phyloP scores from a whole-genome alignment of 2,329 filamentous ascomycete species.

The Colletotrichum trifolii region DNA sequence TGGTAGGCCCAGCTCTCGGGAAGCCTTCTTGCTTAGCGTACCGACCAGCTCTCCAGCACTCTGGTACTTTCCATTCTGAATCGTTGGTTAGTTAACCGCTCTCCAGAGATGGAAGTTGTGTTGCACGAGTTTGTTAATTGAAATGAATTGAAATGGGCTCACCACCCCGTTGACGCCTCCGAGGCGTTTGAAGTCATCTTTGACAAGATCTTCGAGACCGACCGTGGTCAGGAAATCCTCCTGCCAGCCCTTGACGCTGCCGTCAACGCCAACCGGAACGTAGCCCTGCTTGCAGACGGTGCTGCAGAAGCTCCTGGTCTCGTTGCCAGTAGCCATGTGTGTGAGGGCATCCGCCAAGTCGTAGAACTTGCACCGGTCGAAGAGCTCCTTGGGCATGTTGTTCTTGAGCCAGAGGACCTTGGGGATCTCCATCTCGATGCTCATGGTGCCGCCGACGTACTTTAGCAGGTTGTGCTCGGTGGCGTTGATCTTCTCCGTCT shows the following conservation, averaged over 20 bases:
- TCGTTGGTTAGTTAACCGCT: constrained; percentile 35
- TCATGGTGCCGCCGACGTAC: constrained; percentile 98
- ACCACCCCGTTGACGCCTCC: constrained; percentile 96
- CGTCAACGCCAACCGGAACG: constrained; percentile 96
- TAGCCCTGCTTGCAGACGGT: constrained; percentile 98
- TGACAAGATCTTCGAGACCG: constrained; percentile 83
- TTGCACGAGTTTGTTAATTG: constrained; percentile 37
- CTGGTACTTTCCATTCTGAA: constrained; percentile 88
- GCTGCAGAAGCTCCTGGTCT: constrained; percentile 94
- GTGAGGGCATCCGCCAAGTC: constrained; percentile 93
- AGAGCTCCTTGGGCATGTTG: constrained; percentile 92
- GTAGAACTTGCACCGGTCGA: constrained; percentile 95
- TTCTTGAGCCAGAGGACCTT: constrained; percentile 99
- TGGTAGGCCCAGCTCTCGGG: constrained; percentile 83
- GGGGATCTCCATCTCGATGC: constrained; percentile 99
- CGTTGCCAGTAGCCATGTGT: constrained; percentile 91
- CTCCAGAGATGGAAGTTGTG: not conserved
- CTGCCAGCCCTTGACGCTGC: constrained; percentile 98
- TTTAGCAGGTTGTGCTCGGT: constrained; percentile 92
- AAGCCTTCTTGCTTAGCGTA: constrained; percentile 84
- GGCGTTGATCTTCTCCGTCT: constrained; percentile 93
- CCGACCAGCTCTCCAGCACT: constrained; percentile 94
- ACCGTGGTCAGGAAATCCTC: constrained; percentile 91
- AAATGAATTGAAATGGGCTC: constrained; percentile 66
- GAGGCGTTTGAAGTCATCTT: constrained; percentile 92